These are phyloP conservation scores for Podospora pseudopauciseta DNA, from an alignment of 495 filamentous ascomycete species.

Conservation along the genomic window DNA sequence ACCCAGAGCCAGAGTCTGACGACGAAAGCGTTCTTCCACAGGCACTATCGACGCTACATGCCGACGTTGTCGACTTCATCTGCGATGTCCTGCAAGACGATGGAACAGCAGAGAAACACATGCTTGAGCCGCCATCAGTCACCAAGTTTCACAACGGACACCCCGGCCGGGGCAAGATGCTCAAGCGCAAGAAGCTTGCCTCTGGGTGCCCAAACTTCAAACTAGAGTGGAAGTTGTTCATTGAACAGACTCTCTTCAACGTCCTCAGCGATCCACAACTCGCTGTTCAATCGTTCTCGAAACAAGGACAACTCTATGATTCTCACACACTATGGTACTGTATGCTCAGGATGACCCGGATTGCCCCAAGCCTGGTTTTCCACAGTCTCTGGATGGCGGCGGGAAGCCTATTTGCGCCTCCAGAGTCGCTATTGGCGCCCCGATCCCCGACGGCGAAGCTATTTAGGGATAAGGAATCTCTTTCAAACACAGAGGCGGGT, in stretches of 20 bases:
- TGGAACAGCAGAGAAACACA: slow-evolving; percentile 45
- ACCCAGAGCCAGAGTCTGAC: slow-evolving; percentile 33
- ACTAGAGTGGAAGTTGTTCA: slow-evolving; percentile 55
- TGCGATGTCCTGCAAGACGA: slow-evolving; percentile 53
- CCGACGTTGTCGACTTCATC: slow-evolving; percentile 49
- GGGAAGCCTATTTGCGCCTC: slow-evolving; percentile 64
- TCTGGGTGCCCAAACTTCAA: slow-evolving; percentile 26
- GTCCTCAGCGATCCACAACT: slow-evolving; percentile 63
- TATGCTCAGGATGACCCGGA: slow-evolving; percentile 50
- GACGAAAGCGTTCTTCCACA: slow-evolving; percentile 43
- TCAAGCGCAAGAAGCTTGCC: slow-evolving; percentile 35
- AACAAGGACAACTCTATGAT: slow-evolving; percentile 43
- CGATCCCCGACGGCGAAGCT: slow-evolving; percentile 41
- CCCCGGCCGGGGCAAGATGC: slow-evolving; percentile 30
- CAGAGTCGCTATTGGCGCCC: slow-evolving; percentile 49
- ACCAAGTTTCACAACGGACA: slow-evolving; percentile 26
- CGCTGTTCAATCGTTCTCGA: slow-evolving; percentile 62
- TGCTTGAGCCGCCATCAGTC: slow-evolving; percentile 41
- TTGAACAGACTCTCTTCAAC: slow-evolving; percentile 71
- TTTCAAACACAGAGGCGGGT: slow-evolving; percentile 47
- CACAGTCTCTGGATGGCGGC: slow-evolving; percentile 74
- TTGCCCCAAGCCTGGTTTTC: slow-evolving; percentile 56
- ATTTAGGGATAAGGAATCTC: slow-evolving; percentile 33
- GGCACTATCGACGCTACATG: slow-evolving; percentile 39
- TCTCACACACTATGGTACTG: slow-evolving; percentile 51